Conservation (phyloP, 2,329 filamentous ascomycete genomes). For the Trichoderma pleuroti region DNA sequence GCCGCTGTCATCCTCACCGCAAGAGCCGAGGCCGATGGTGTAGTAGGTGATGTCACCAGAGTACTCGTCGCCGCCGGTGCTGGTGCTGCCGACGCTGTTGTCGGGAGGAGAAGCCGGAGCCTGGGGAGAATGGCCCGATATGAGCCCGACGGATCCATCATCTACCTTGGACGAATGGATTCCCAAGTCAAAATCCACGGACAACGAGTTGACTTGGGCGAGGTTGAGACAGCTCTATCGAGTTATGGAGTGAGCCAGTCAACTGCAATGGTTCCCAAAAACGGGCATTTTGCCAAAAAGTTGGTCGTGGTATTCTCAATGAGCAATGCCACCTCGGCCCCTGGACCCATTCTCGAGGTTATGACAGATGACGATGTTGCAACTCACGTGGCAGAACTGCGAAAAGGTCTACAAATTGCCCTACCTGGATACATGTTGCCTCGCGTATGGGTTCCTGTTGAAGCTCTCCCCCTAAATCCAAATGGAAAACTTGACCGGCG, state of each 20-base stretch:
- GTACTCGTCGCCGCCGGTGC: conserved; percentile 28
- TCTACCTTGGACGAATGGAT: conserved; percentile 50
- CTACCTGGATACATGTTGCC: background rate
- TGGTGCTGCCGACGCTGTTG: conserved; percentile 19
- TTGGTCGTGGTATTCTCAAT: background rate
- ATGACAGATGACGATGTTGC: background rate
- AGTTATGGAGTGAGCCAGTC: background rate
- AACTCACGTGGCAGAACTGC: background rate
- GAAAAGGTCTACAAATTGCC: background rate
- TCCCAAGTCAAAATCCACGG: conserved; percentile 56
- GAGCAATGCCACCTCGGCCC: background rate
- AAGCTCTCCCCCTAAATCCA: background rate
- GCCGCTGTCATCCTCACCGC: conserved; percentile 61
- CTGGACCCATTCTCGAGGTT: background rate
- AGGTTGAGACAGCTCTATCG: background rate
- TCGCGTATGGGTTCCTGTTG: background rate
- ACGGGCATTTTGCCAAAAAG: background rate
- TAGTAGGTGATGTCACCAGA: conserved; percentile 73
- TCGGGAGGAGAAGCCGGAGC: background rate
- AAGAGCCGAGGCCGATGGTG: conserved; percentile 63
- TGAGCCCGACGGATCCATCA: conserved; percentile 35
- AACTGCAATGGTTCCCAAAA: background rate
- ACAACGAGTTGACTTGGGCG: conserved; percentile 44
- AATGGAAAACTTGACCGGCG: background rate
- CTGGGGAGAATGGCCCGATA: conserved; percentile 34